Base-by-base conservation (phyloP, 2,329 filamentous ascomycete species). In the Fusarium keratoplasticum region DNA sequence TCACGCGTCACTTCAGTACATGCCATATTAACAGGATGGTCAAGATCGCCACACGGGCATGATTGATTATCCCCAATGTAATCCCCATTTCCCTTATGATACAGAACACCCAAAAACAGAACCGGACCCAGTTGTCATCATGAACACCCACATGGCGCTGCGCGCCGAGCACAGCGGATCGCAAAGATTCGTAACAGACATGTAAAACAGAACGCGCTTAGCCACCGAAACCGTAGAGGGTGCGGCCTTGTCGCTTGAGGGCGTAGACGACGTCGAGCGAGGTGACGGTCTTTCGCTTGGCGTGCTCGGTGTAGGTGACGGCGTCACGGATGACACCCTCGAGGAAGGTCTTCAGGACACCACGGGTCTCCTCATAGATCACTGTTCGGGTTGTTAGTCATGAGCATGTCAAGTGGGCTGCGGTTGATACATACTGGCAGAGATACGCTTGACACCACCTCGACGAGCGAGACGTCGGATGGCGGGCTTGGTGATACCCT, bases 371-470 rank as follows among this genome's bases (percentile, higher is more conserved):
- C 85, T 93, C 92, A 88, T 94, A 94, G 85, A 94, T 94, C 91
- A 94, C 89, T 82, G n/a, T 5, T 8, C 0, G 2, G 0, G 1
- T 6, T 61, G 67, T 91, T 94, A 95, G 89, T 92, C 93, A 88
- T 92, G 92, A 87, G 94, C 94, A 76, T 95, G 7, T 27, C 22
- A 1, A 5, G 14, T 47, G 22, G 2, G 14, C 4, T 18, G 3
- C 6, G 22, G 14, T 11, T 27, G 44, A 69, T 87, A 87, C 89
- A 85, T 91, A 94, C 92, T 97, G 85, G 95, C 95, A 82, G 95
- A 98, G 83, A 98, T 98, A 97, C 95, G 95, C 94, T 98, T 98
- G 91, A 98, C 95, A 96, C 95, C 95, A 87, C 95, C 95, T 96
- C 95, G 95, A 87, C 95, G 95, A 78, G 95, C 95, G 85, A 98